These are phyloP conservation scores for Scleroderma bovista DNA, from an alignment of 768 basidiomycete species.

Conservation along the genomic window DNA sequence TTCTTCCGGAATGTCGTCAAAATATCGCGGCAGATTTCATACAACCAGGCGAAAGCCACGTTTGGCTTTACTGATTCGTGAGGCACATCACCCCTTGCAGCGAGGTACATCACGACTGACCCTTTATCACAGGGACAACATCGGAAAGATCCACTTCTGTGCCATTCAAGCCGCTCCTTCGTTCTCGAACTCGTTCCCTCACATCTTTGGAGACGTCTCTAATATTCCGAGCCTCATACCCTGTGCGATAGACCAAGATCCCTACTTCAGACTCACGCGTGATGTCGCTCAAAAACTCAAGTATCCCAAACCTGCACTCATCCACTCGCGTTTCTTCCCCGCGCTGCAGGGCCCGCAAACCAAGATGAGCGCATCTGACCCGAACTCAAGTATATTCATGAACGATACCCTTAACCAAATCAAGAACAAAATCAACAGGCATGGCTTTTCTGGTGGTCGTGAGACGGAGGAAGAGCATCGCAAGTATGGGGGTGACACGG, in stretches of 20 bases:
- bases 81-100: conserved; percentile 26
- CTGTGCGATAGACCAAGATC: conserved; percentile 97
- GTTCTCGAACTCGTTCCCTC: conserved; percentile 97
- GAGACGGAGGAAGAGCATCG: conserved; percentile 97
- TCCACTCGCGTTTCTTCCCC: conserved; percentile 98
- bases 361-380: conserved; percentile 97
- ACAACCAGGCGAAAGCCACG: conserved; percentile 89
- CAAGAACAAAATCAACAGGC: conserved; percentile 94
- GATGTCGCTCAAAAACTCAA: conserved; percentile 93
- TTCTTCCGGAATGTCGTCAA: conserved; percentile 95
- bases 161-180: conserved; percentile 94
- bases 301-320: conserved; percentile 88
- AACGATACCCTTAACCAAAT: conserved; percentile 88
- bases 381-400: conserved; percentile 95
- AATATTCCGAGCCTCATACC: conserved; percentile 93
- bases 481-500: conserved; percentile 81
- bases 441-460: conserved; percentile 93
- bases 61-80: conserved; percentile 97
- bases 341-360: conserved; percentile 97
- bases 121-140: conserved; percentile 78
- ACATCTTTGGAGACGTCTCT: conserved; percentile 81
- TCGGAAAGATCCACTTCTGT: conserved; percentile 96
- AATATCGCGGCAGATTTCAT: conserved; percentile 89
- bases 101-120: background rate
- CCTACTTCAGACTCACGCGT: conserved; percentile 96